Evolutionary conservation across 352 stramenopile genomes (phyloP).

Genomic region (Pythium volutum): DNA sequence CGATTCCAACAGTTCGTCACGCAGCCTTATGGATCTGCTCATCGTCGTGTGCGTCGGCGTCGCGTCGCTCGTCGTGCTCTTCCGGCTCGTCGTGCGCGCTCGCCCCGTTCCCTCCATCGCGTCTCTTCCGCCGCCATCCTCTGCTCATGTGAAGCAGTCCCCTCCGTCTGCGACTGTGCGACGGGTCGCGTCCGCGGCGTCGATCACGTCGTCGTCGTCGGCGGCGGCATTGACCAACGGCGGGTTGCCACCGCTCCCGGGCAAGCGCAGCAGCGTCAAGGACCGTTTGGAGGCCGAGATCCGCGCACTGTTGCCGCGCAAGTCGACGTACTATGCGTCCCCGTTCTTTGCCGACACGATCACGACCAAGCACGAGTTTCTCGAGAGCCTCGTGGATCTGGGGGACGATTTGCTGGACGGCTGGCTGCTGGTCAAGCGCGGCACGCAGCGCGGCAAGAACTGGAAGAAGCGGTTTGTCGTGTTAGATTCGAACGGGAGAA

Average conservation of each 20-base stretch:
- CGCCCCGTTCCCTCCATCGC: not conserved
- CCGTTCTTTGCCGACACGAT: conserved; percentile 78
- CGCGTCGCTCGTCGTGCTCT: conserved; percentile 60
- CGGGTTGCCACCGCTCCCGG: conserved; percentile 3
- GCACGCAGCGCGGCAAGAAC: conserved; percentile 59
- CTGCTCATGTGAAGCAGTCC: not conserved
- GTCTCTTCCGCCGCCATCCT: not conserved
- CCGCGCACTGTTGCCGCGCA: conserved; percentile 45
- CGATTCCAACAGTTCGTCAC: not conserved
- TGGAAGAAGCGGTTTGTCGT: conserved; percentile 86
- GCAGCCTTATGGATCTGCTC: conserved; percentile 45
- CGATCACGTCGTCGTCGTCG: not conserved
- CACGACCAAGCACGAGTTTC: conserved; percentile 72
- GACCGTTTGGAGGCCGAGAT: conserved; percentile 65
- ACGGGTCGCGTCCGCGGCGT: not conserved
- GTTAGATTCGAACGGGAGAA: conserved; percentile 62
- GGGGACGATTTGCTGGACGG: conserved; percentile 67
- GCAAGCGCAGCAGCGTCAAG: conserved; percentile 39
- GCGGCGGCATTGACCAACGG: not conserved
- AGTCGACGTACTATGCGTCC: conserved; percentile 73
- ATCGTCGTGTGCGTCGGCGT: conserved; percentile 63
- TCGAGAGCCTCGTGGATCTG: conserved; percentile 62
- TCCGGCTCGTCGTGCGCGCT: conserved; percentile 59
- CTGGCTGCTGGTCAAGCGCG: conserved; percentile 81
- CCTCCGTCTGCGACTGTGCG: not conserved